Evolutionary conservation across 2,329 filamentous ascomycete genomes (phyloP).

Genomic region (Xylariaceae sp.): DNA sequence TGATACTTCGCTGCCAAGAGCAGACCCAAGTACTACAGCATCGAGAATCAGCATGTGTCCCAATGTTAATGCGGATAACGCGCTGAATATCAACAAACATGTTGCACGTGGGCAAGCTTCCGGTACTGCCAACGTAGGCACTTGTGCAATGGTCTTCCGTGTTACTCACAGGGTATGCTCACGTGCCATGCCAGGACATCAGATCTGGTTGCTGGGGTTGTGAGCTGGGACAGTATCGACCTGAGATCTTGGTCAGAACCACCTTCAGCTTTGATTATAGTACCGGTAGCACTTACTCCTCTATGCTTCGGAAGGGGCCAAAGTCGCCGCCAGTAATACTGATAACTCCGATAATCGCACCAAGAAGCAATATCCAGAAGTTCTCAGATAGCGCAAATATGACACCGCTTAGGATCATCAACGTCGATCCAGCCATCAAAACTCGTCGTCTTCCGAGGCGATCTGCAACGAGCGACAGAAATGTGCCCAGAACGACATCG

Average conservation of each 20-base stretch:
- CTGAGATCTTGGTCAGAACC: slow-evolving; percentile 11
- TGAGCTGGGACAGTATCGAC: slow-evolving; percentile 58
- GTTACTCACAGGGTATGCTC: slow-evolving; percentile 47
- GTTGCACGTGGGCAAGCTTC: too few relatives aligned
- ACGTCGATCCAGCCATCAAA: slow-evolving; percentile 44
- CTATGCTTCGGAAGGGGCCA: slow-evolving; percentile 63
- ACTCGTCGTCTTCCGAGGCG: slow-evolving; percentile 52
- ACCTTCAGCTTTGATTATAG: neutral
- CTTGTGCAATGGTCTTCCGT: too few relatives aligned
- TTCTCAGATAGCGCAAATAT: slow-evolving; percentile 51
- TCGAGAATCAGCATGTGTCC: too few relatives aligned
- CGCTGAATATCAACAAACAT: too few relatives aligned
- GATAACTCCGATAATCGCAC: slow-evolving; percentile 57
- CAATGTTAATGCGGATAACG: too few relatives aligned
- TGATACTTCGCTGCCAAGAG: slow-evolving; percentile 47
- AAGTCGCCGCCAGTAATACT: slow-evolving; percentile 62
- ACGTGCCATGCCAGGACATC: slow-evolving; percentile 68
- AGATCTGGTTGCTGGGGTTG: slow-evolving; percentile 46
- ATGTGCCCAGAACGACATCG: slow-evolving; percentile 55
- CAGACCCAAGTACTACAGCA: slow-evolving; percentile 53
- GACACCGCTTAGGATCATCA: slow-evolving; percentile 55
- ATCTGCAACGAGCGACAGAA: slow-evolving; percentile 57
- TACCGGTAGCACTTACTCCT: slow-evolving; percentile 40
- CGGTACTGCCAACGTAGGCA: too few relatives aligned
- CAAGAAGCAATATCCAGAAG: slow-evolving; percentile 55